Conservation (phyloP, 805 yeast genomes). For the Wickerhamomyces silvicola region DNA sequence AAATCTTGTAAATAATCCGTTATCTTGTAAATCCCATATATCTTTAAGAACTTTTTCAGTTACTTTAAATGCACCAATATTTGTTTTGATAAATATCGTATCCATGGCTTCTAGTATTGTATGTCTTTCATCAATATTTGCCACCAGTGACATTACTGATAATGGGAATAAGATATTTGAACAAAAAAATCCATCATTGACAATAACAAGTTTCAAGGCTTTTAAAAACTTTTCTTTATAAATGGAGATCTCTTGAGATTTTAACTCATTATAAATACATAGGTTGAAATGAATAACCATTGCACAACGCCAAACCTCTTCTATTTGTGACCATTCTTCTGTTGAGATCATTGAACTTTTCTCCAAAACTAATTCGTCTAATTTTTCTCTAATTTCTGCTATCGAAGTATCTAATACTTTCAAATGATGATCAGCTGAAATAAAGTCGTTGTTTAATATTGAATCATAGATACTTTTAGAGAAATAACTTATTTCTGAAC, state of each 20-base stretch:
- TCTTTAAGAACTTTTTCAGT: conserved; percentile 1
- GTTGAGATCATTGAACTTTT: not conserved
- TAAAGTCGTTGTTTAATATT: too few species aligned
- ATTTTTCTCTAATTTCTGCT: too few species aligned
- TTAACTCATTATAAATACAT: not conserved
- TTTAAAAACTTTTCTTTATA: not conserved
- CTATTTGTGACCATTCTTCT: conserved; percentile 4
- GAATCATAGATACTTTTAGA: not conserved
- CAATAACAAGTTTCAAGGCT: not conserved
- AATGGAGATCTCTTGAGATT: not conserved
- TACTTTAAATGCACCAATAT: conserved; percentile 6
- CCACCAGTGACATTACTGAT: not conserved
- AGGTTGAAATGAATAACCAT: conserved; percentile 1
- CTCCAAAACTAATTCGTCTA: not conserved
- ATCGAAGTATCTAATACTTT: too few species aligned
- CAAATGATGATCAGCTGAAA: too few species aligned
- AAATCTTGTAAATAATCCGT: conserved; percentile 1
- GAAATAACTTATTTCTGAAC: conserved; percentile 6
- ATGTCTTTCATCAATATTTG: not conserved
- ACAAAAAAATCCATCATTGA: conserved; percentile 3
- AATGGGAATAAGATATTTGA: conserved; percentile 5
- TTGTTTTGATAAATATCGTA: conserved; percentile 3
- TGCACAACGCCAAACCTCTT: conserved; percentile 4
- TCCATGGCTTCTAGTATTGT: not conserved
- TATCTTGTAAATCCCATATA: conserved; percentile 4